Evolutionary conservation across 2,329 filamentous ascomycete genomes (phyloP), one percentile per base, ranked within the genome.

Genomic region (Botrytis squamosa): DNA sequence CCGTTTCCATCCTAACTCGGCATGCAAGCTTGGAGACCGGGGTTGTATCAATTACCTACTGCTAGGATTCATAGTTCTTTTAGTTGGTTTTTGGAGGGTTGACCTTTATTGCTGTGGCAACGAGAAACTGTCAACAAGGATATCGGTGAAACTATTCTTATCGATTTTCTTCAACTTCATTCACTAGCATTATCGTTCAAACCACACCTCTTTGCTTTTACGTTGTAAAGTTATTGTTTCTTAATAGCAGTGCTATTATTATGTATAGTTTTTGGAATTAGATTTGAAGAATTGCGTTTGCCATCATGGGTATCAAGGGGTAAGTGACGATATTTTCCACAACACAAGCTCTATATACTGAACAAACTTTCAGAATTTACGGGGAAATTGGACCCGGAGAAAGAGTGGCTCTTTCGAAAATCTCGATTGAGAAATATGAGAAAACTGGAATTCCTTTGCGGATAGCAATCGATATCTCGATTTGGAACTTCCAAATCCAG

Each of bases 401-500:
- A 80, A 89, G 95, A 74, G 86, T 97, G 72, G 92, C 96, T 29
- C 87, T 99, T 16, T 90, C 93, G 49, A 97, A 93, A 80, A 87
- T 98, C 69, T 92, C 95, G 44, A 87, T 94, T 64, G 89, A 94
- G 66, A 91, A 93, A 77, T 88, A 97, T 76, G 89, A 94, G 79
- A 83, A 87, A 71, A 90, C 89, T 18, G 87, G 88, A 38, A 88
- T 91, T 2, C 95, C 95, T 0, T 85, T 98, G 59, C 91, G 95
- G 59, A 86, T 99, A 65, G 96, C 96, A 57, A 92, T 99, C 76
- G 96, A 99, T 81, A 92, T 97, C 78, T 94, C 94, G 4, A 98
- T 99, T 80, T 99, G 96, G 96, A 92, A 97, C 63, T 98, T 97
- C 80, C 96, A 99, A 80, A 91, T 91, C 20, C 94, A 97, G 80